Evolutionary conservation across 768 basidiomycete genomes (phyloP).

Genomic region (Coprinopsis strossmayeri): DNA sequence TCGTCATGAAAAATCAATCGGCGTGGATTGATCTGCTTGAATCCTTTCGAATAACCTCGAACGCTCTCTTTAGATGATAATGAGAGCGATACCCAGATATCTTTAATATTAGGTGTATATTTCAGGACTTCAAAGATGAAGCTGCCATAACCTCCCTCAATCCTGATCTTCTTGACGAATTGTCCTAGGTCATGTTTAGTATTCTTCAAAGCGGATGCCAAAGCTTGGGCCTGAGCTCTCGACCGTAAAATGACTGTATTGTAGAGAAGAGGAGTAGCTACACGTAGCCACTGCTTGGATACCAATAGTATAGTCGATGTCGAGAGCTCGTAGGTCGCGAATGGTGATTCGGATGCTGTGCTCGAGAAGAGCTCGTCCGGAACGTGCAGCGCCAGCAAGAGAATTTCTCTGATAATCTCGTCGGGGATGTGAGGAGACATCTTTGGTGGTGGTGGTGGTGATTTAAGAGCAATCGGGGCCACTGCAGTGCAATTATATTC

Average conservation of each 20-base stretch:
- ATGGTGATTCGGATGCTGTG: conserved; percentile 12
- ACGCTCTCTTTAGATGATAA: conserved; percentile 5
- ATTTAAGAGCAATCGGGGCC: too few species aligned
- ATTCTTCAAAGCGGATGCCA: conserved; percentile 12
- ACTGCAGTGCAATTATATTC: too few species aligned
- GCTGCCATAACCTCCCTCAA: conserved; percentile 18
- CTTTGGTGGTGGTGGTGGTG: too few species aligned
- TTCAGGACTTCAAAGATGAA: not conserved
- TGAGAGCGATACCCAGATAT: conserved; percentile 3
- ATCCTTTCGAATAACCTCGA: not conserved
- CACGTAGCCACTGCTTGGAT: conserved; percentile 21
- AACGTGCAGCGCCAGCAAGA: too few species aligned
- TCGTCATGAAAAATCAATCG: not conserved
- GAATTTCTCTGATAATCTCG: too few species aligned
- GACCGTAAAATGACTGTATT: conserved; percentile 20
- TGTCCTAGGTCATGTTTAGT: conserved; percentile 11
- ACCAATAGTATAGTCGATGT: conserved; percentile 17
- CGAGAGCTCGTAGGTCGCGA: conserved; percentile 11
- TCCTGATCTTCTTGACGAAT: conserved; percentile 18
- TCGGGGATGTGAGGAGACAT: too few species aligned
- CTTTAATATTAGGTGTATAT: not conserved
- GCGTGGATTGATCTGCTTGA: not conserved
- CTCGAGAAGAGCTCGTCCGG: conserved; percentile 14
- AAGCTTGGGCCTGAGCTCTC: conserved; percentile 19
- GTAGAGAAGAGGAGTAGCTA: conserved; percentile 22